These are phyloP conservation scores for Leccinellum rugosiceps DNA, from an alignment of 768 basidiomycete species.

Conservation along the genomic window DNA sequence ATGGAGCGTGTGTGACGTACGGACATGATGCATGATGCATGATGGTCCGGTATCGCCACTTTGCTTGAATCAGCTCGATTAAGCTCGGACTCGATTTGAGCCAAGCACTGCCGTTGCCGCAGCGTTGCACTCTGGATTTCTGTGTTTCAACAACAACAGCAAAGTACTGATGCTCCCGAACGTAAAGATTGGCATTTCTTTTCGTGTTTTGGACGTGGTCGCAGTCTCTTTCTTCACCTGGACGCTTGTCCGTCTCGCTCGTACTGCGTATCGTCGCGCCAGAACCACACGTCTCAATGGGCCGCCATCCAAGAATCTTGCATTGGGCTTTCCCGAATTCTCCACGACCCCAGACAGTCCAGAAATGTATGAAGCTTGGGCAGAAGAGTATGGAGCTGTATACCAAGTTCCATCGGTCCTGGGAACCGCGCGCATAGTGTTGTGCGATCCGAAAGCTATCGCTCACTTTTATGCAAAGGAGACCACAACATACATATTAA, in stretches of 20 bases:
- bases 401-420: slow-evolving; percentile 41
- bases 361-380: slow-evolving; percentile 47
- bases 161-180: background rate
- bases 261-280: slow-evolving; percentile 6
- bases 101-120: too few species aligned
- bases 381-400: slow-evolving; percentile 43
- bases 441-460: slow-evolving; percentile 41
- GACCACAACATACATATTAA: slow-evolving; percentile 37
- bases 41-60: too few species aligned
- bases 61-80: too few species aligned
- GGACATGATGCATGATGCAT: too few species aligned
- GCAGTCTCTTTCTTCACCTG: slow-evolving; percentile 15
- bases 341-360: slow-evolving; percentile 30
- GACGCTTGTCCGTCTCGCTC: slow-evolving; percentile 12
- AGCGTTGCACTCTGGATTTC: too few species aligned
- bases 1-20: too few species aligned
- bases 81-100: too few species aligned
- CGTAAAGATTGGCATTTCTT: background rate
- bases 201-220: slow-evolving; percentile 7
- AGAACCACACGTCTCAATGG: slow-evolving; percentile 39
- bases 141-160: too few species aligned
- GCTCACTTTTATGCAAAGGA: slow-evolving; percentile 36
- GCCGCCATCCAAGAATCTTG: slow-evolving; percentile 39
- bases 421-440: slow-evolving; percentile 35
- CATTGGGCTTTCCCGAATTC: slow-evolving; percentile 39